Percentiles rank a stretch among this genome's conserved stretches.
Conservation (phyloP, 495 filamentous ascomycete genomes). For the Aspergillus ostianus region DNA sequence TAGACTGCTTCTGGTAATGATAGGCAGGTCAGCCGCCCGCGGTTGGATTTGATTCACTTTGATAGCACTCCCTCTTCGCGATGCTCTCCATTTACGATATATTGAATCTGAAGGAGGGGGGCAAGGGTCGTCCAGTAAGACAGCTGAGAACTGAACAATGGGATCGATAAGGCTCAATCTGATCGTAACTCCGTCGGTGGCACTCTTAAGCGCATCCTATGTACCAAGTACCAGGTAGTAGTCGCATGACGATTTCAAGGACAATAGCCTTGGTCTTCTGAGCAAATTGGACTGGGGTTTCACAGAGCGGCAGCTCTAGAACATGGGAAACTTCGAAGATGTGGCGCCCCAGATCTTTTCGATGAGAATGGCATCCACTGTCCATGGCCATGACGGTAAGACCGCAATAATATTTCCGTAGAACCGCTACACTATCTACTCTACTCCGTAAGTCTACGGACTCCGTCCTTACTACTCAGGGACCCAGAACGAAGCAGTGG, state of each 20-base stretch:
- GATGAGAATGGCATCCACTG: neutral
- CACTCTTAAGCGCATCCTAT: neutral
- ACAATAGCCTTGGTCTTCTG: neutral
- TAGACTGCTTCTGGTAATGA: conserved; percentile 27
- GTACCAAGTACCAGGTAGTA: too few species aligned
- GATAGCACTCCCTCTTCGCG: neutral
- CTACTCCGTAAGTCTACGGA: neutral
- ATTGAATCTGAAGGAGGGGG: neutral
- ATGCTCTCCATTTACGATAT: neutral
- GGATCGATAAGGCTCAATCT: neutral
- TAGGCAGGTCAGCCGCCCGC: conserved; percentile 19
- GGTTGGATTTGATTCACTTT: neutral
- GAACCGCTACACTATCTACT: too few species aligned
- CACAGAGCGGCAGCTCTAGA: neutral
- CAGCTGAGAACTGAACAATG: neutral
- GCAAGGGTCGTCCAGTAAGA: neutral
- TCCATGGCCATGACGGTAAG: neutral
- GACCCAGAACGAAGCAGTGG: neutral
- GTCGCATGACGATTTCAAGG: too few species aligned
- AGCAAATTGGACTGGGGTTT: neutral
- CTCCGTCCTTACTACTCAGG: neutral
- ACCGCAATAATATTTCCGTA: neutral
- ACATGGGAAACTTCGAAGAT: neutral
- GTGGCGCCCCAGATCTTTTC: neutral
- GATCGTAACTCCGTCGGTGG: neutral